Base-by-base conservation (phyloP, 371 early-diverging fungal species). In the Mortierella sp. region DNA sequence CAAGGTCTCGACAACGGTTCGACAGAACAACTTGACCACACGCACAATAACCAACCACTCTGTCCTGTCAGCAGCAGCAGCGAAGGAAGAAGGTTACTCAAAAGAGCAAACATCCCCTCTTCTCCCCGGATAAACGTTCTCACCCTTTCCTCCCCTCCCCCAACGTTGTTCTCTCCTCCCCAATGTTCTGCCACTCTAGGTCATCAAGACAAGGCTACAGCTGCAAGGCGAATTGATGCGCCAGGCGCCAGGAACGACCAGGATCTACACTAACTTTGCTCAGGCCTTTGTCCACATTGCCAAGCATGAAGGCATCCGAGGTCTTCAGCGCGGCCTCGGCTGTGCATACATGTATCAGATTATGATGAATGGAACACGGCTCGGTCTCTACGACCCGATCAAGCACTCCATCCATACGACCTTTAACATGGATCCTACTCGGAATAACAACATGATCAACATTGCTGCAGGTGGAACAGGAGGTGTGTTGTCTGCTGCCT, bases 131-230 rank as follows among this genome's bases (percentile, higher is more conserved):
- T 66, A 26, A 25, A 18, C 66, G 21, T 63, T 62, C 18, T 64
- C 26, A 29, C 44, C 60, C 47, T 37, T 46, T 21, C 55, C 57
- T n/a, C 9, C n/a, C 7, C 26, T 51, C 47, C 53, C 45, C 53
- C 45, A 43, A 19, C 26, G 53, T 3, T 23, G 18, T 18, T 51
- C 4, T 51, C 46, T 46, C 46, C 46, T 12, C 46, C 16, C 18
- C 9, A 16, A 51, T 51, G 18, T 12, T 23, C 53, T 53, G 21
- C 9, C 9, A 4, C 53, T 53, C 28, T 74, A 95, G 95, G 95
- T 98, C 4, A 96, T 97, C 55, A 98, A 98, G 76, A 96, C 96
- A 28, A 90, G 99, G 52, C 85, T 98, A 63, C 99, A 98, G 80
- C 87, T 98, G 47, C 98, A 98, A 83, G 98, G 97, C 46, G 98